These are phyloP conservation scores for Oryza glaberrima DNA, from an alignment of 176 grass and related monocot genomes.

Conservation along the genomic window DNA sequence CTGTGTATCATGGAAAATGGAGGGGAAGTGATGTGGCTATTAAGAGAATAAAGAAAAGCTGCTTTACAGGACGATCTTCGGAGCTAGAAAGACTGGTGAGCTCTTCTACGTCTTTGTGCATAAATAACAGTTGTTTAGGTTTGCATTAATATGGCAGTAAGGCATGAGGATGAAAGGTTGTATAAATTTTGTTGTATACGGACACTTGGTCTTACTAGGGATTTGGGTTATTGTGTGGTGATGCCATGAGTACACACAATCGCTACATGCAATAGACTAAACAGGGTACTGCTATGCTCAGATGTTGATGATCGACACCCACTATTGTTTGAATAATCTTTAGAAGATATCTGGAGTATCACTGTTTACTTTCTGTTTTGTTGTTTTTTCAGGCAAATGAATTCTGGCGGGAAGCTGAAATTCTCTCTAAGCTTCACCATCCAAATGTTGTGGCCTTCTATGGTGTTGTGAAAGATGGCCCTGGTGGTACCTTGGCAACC, in stretches of 20 bases:
- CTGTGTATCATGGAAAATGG: slow-evolving; percentile 99
- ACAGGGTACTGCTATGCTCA: background rate
- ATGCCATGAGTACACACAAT: background rate
- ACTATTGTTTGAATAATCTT: slow-evolving; percentile 1
- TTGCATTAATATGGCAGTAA: slow-evolving; percentile 14
- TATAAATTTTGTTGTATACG: background rate
- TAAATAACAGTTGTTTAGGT: background rate
- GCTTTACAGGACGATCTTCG: slow-evolving; percentile 87
- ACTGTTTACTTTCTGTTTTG: slow-evolving; percentile 31
- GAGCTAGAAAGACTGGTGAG: slow-evolving; percentile 96
- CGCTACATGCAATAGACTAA: background rate
- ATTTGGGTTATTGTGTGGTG: slow-evolving; percentile 10
- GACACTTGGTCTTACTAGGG: slow-evolving; percentile 20
- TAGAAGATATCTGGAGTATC: background rate
- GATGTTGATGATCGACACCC: slow-evolving; percentile 2
- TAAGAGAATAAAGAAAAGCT: slow-evolving; percentile 98
- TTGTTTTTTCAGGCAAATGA: slow-evolving; percentile 70
- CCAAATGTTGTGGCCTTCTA: slow-evolving; percentile 98
- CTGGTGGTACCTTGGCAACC: slow-evolving; percentile 84
- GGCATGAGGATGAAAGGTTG: slow-evolving; percentile 14
- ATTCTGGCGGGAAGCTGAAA: slow-evolving; percentile 98
- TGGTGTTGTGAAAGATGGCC: slow-evolving; percentile 87
- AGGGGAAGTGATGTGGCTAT: slow-evolving; percentile 99
- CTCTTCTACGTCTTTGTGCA: background rate
- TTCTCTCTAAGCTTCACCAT: slow-evolving; percentile 92